phyloP scores from a whole-genome alignment of 768 basidiomycete species.

The Tylopilus vinaceipallidus region DNA sequence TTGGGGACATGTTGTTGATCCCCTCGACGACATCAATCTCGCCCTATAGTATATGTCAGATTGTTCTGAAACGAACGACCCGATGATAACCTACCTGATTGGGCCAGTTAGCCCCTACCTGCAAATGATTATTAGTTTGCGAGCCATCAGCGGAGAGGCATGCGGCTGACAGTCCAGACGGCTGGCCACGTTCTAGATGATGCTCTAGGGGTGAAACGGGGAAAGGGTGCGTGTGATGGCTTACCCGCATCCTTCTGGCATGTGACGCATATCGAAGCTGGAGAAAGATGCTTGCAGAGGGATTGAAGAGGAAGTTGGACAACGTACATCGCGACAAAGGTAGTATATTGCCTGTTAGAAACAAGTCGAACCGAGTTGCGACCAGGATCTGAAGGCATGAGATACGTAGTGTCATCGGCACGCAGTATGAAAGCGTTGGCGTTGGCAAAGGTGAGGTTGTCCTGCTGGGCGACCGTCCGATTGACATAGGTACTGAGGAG shows the following conservation, averaged over 20 bases:
- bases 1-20: constrained; percentile 39
- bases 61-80: not conserved
- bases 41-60: constrained; percentile 13
- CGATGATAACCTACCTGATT: constrained; percentile 1
- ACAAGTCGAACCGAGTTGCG: constrained; percentile 31
- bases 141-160: not conserved
- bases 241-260: constrained; percentile 34
- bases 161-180: constrained; percentile 19
- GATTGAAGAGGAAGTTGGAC: not conserved
- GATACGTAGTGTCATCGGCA: constrained; percentile 26
- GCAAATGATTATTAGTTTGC: not conserved
- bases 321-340: constrained; percentile 22
- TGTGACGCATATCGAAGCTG: constrained; percentile 32
- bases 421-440: constrained; percentile 29
- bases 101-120: constrained; percentile 23
- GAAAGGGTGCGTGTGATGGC: not conserved
- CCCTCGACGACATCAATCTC: constrained; percentile 53
- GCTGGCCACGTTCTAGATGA: constrained; percentile 27
- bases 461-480: constrained; percentile 18
- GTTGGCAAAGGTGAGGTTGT: constrained; percentile 33
- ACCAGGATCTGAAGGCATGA: constrained; percentile 22
- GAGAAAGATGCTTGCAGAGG: not conserved
- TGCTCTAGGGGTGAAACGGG: not conserved
- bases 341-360: constrained; percentile 20
- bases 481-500: constrained; percentile 30